Base-by-base conservation (phyloP, 495 filamentous ascomycete species). In the Tuber calosporum region DNA sequence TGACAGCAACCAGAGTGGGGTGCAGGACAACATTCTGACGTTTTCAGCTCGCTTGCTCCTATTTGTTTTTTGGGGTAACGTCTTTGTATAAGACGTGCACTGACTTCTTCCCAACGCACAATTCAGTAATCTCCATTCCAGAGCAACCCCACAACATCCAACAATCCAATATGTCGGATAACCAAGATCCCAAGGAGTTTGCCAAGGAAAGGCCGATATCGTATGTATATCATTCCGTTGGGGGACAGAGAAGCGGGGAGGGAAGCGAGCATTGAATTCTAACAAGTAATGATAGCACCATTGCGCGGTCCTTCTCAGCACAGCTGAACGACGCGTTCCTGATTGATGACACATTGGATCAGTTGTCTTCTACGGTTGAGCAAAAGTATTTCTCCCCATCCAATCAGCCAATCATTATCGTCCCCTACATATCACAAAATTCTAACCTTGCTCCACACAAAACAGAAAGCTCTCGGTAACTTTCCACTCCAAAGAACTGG, bases 281-380 rank as follows among this genome's bases (percentile, higher is more conserved):
- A 40, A 75, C 41, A 38, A 26, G 22, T 11, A 38, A 45, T 45
- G 26, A 41, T 84, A 97, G 94, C 73, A 94, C 92, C 72, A 89
- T 97, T 82, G 94, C 93, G 37, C 90, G 90, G 72, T 90, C 89
- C 72, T 97, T 98, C 85, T 93, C 92, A 41, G 85, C 89, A 37
- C 91, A 92, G 80, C 86, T 98, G 71, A 91, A 96, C 84, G 91
- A 93, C 82, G 90, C 93, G 75, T 98, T 98, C 83, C 87, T 89
- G 77, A 89, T 95, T 78, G 91, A 96, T 77, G 91, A 90, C 80
- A 89, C 88, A 77, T 84, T 97, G 74, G 89, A 91, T 78, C 87
- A 92, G 73, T 86, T 98, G 36, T 88, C 90, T 72, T 87, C 90
- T 79, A 88, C 89, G 72, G 88, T 96, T 66, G 89, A 96, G 81